Base-by-base conservation (phyloP, 2,329 filamentous ascomycete species). In the Cytospora chrysosperma region DNA sequence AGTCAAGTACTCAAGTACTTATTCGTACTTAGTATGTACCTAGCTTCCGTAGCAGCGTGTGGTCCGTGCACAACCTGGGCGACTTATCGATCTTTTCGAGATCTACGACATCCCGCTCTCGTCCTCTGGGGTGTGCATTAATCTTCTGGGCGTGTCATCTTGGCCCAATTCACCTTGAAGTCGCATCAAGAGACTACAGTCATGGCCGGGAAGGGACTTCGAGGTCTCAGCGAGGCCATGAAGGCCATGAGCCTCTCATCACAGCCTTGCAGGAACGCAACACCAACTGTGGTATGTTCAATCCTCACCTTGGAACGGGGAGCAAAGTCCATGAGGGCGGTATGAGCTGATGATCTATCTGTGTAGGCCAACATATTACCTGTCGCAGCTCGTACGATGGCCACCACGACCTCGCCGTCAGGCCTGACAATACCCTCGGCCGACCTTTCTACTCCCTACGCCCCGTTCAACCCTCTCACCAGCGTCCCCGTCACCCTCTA, bases 401-500 rank as follows among this genome's bases (percentile, higher is more conserved):
- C 65, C 30, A 67, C 63, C 4, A 59, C 63, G 21, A 55, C 65
- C 8, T 47, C 59, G 27, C 52, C 59, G 4, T 54, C 65, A n/a
- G 57, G 40, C 21, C 32, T 67, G 37, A 62, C 62, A 12, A 60
- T 56, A 68, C 70, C 63, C 32, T 62, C 63, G 27, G 37, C 54
- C 56, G 56, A 67, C 10, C 30, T 32, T 9, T 24, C 65, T 10
- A 19, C 59, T 40, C 15, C 58, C 19, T 62, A 43, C 57, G 67
- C 73, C 68, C 70, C 72, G 10, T 69, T 68, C 37, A 64, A 67
- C 19, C 70, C 76, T n/a, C 80, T 81, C 68, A 80, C 82, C 68
- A 87, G 86, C 32, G 91, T 96, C 62, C 86, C 91, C 61, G 84
- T 94, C 66, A 98, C 94, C 61, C 86, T 97, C 76, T 93, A 97